Percentiles rank a stretch among this genome's conserved stretches.
Conservation (phyloP, 2,329 filamentous ascomycete species). For the Fusarium nanum region DNA sequence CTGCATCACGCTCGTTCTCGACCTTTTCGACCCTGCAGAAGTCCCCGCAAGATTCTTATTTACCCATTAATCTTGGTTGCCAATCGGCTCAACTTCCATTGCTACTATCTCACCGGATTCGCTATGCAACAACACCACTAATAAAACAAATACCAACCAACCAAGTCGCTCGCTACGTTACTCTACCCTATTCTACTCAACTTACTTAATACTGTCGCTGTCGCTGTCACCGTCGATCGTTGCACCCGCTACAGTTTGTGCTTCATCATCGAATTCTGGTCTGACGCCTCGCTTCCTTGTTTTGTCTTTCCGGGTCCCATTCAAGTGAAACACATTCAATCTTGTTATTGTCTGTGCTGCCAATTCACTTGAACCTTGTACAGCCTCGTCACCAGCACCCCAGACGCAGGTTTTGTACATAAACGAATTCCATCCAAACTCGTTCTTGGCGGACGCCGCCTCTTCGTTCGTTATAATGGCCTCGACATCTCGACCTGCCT, state of each 20-base stretch:
- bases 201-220: not conserved
- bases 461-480: constrained; percentile 40
- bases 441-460: constrained; percentile 24
- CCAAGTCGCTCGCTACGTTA: not conserved
- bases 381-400: constrained; percentile 4
- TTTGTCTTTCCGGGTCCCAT: constrained; percentile 32
- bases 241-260: constrained; percentile 14
- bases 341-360: constrained; percentile 28
- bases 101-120: not conserved
- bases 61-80: constrained; percentile 6
- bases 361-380: constrained; percentile 18
- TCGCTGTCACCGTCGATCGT: not conserved
- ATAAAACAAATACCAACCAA: constrained; percentile 7
- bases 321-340: constrained; percentile 46
- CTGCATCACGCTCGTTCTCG: constrained; percentile 23
- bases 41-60: constrained; percentile 27
- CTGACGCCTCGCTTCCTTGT: constrained; percentile 23
- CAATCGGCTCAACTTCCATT: not conserved
- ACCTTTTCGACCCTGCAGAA: constrained; percentile 9
- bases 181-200: not conserved
- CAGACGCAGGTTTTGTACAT: not conserved
- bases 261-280: constrained; percentile 18
- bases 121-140: constrained; percentile 31
- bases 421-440: not conserved
- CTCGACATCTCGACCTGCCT: constrained; percentile 16